phyloP scores from a whole-genome alignment of 306 rosid species.

The Rosa rugosa region DNA sequence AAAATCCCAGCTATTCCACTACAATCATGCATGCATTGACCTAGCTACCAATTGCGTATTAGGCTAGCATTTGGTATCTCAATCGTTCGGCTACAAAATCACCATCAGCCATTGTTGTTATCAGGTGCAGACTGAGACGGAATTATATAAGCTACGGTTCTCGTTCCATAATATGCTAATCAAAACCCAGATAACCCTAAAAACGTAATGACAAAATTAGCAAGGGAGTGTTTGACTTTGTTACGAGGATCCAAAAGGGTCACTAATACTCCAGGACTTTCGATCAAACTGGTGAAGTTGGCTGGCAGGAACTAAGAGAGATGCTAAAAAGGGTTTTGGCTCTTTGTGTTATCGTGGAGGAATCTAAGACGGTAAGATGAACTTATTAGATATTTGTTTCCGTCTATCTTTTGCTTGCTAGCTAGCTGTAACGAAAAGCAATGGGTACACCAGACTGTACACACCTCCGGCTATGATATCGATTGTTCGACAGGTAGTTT shows the following conservation, averaged over 20 bases:
- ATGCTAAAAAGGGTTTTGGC: not conserved
- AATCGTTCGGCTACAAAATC: not conserved
- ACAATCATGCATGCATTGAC: not conserved
- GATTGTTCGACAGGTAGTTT: not conserved
- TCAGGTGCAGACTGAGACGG: not conserved
- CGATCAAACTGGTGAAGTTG: not conserved
- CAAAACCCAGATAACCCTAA: not conserved
- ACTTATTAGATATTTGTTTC: not conserved
- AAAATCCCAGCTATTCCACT: not conserved
- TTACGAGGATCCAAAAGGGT: constrained; percentile 4
- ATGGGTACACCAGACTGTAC: not conserved
- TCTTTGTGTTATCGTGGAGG: constrained; percentile 9
- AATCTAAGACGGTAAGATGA: not conserved
- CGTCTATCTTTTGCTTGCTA: not conserved
- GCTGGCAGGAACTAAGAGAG: not conserved
- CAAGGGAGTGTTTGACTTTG: not conserved
- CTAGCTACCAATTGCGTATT: constrained; percentile 6
- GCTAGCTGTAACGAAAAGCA: constrained; percentile 7
- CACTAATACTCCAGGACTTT: not conserved
- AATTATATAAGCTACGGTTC: not conserved
- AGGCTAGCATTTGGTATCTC: not conserved
- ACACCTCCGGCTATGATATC: not conserved
- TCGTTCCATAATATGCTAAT: not conserved
- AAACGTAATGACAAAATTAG: constrained; percentile 1
- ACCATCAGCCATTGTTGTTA: not conserved